phyloP scores from a whole-genome alignment of 345 rosid genomes.

The Dipteronia sinensis region DNA sequence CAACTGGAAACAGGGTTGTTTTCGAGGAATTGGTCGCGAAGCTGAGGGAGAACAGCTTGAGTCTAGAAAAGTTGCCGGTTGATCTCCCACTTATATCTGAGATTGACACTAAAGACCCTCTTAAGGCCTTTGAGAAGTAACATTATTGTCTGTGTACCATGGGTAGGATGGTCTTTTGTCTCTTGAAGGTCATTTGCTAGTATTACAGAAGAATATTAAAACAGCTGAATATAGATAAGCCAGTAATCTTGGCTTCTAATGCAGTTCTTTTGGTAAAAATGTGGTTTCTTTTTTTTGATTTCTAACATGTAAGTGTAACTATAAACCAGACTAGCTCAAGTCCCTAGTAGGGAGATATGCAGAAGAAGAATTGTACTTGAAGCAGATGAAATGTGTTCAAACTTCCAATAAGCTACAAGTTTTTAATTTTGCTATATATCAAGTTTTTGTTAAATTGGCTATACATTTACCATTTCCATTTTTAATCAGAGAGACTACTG shows the following conservation, averaged over 20 bases:
- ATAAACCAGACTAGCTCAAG: not conserved
- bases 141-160: not conserved
- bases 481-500: not conserved
- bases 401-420: not conserved
- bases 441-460: not conserved
- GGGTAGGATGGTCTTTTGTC: not conserved
- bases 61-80: slow-evolving; percentile 50
- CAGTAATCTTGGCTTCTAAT: not conserved
- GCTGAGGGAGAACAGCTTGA: slow-evolving; percentile 54
- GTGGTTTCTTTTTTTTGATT: not conserved
- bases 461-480: not conserved
- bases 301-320: not conserved
- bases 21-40: slow-evolving; percentile 67
- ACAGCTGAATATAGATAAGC: not conserved
- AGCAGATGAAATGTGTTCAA: not conserved
- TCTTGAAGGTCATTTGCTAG: not conserved
- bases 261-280: slow-evolving; percentile 7
- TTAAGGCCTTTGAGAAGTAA: slow-evolving; percentile 49
- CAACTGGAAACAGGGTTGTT: slow-evolving; percentile 61
- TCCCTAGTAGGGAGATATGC: not conserved
- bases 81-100: slow-evolving; percentile 65
- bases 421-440: no score
- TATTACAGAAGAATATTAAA: not conserved
- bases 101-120: slow-evolving; percentile 66
- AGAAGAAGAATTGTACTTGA: not conserved